Evolutionary conservation across 805 yeast species (phyloP).

Genomic region (Dipodascus albidus): DNA sequence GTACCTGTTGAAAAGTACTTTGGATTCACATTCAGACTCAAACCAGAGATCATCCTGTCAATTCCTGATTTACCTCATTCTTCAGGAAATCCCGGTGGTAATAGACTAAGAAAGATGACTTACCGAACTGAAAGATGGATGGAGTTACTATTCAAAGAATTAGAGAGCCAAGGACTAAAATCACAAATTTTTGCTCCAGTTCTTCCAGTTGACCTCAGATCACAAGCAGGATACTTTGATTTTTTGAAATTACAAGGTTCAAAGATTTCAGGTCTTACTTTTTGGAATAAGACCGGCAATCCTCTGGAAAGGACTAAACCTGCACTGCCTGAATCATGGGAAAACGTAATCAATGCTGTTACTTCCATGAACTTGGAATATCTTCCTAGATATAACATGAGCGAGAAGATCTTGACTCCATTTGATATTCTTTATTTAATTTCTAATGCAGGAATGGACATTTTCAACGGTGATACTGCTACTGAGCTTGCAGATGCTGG

Average conservation of each 20-base stretch:
- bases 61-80: slow-evolving; percentile 26
- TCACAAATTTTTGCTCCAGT: slow-evolving; percentile 21
- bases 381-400: slow-evolving; percentile 7
- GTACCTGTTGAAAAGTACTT: slow-evolving; percentile 17
- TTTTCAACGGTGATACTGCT: slow-evolving; percentile 24
- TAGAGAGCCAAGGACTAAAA: slow-evolving; percentile 8
- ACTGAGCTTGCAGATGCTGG: slow-evolving; percentile 27
- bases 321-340: background rate
- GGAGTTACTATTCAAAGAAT: background rate
- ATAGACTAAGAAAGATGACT: slow-evolving; percentile 28
- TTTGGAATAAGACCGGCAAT: slow-evolving; percentile 8
- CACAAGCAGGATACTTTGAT: slow-evolving; percentile 17
- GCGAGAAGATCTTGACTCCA: background rate
- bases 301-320: background rate
- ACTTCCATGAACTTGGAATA: slow-evolving; percentile 7
- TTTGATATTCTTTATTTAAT: background rate
- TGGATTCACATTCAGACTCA: slow-evolving; percentile 14
- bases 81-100: slow-evolving; percentile 24
- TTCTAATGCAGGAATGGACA: slow-evolving; percentile 20
- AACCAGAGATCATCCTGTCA: slow-evolving; percentile 25
- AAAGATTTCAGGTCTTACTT: slow-evolving; percentile 12
- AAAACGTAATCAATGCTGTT: background rate
- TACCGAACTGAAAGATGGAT: slow-evolving; percentile 26
- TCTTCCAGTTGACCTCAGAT: slow-evolving; percentile 19
- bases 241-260: slow-evolving; percentile 8